Evolutionary conservation across 352 stramenopile species (phyloP).

Genomic region (Globisporangium paddicum): DNA sequence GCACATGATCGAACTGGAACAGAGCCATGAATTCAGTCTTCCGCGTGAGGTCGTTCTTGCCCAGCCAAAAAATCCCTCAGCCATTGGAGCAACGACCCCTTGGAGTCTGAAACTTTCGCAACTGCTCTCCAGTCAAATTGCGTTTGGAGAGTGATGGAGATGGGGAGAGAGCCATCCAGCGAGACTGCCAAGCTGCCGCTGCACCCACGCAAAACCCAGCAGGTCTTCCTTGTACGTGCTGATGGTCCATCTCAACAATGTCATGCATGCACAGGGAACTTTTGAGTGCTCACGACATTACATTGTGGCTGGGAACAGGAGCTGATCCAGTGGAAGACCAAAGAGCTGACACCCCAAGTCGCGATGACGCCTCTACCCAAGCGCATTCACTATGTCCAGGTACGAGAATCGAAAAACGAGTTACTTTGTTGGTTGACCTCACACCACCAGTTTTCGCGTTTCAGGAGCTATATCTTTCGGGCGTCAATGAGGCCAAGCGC

Average conservation of each 20-base stretch:
- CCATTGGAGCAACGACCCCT: too few species aligned
- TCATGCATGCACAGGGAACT: too few species aligned
- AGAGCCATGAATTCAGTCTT: not conserved
- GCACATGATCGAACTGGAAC: slow-evolving; percentile 13
- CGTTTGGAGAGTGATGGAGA: too few species aligned
- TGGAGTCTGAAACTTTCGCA: not conserved
- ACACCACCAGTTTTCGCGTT: not conserved
- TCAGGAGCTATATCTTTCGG: slow-evolving; percentile 13
- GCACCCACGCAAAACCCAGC: slow-evolving; percentile 26
- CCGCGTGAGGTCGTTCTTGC: too few species aligned
- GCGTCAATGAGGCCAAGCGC: slow-evolving; percentile 27
- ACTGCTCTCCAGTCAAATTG: not conserved
- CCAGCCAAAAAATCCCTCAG: too few species aligned
- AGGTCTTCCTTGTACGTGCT: slow-evolving; percentile 27
- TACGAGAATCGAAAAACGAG: not conserved
- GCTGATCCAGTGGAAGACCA: slow-evolving; percentile 16
- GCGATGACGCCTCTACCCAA: slow-evolving; percentile 16
- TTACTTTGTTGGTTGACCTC: not conserved
- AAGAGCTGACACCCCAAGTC: slow-evolving; percentile 19
- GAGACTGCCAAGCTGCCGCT: slow-evolving; percentile 15
- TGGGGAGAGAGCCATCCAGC: not conserved
- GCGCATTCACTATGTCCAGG: slow-evolving; percentile 29
- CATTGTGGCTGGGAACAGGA: slow-evolving; percentile 19
- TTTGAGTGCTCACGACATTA: too few species aligned
- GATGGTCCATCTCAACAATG: not conserved